Base-by-base conservation (phyloP, 1,284 basidiomycete genomes). In the Fomes fomentarius region DNA sequence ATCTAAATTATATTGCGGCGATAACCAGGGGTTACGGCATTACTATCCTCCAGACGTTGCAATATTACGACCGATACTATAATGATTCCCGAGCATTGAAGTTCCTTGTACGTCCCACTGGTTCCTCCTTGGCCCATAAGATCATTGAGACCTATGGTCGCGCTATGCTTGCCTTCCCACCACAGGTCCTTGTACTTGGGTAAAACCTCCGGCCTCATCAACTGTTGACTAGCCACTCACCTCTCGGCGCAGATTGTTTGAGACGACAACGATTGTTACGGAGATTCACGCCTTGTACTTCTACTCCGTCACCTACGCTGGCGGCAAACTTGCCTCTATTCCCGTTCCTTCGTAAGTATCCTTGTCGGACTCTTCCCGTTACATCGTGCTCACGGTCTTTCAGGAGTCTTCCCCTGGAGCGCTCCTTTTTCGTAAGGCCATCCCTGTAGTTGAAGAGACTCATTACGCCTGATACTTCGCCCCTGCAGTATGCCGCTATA, bases 101-200 rank as follows among this genome's bases (percentile, higher is more conserved):
- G 34, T 52, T 61, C 28, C 33, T 61, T 22, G 60, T 61, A 25
- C 28, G 53, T 21, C 4, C 40, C 33, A 1, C 35, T 9, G 7
- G 12, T 12, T 30, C 19, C 2, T 40, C 11, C 10, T 3, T 21
- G 11, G 26, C 22, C 2, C 35, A 30, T 9, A 22, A 5, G 10
- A 12, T 45, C 3, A 31, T 3, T 31, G 7, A 25, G 4, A 19
- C 11, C 41, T 5, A n/a, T 14, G 21, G n/a, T 4, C 21, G n/a
- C n/a, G n/a, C n/a, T n/a, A n/a, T n/a, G n/a, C n/a, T n/a, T n/a
- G n/a, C n/a, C n/a, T n/a, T n/a, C n/a, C n/a, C n/a, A n/a, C n/a
- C n/a, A n/a, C n/a, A 61, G 60, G 48, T 61, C n/a, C 11, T 54
- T 25, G 42, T 58, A 11, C 45, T 61, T 17, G 58, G 56, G 54